phyloP scores from a whole-genome alignment of 1,284 basidiomycete species.

The Amylostereum chailletii region DNA sequence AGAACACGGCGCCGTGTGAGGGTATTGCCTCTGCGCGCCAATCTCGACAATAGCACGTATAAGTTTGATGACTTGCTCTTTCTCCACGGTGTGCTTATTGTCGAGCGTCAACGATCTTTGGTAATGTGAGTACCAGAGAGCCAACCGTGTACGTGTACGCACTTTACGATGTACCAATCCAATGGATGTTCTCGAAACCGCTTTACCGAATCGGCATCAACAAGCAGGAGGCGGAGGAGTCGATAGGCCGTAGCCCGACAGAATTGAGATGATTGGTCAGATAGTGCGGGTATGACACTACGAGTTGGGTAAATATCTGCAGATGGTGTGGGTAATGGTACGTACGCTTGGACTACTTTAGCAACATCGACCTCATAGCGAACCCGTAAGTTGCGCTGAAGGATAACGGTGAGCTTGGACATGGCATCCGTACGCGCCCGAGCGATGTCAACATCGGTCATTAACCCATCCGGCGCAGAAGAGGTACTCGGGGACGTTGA shows the following conservation, averaged over 20 bases:
- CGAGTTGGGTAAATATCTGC: conserved; percentile 6
- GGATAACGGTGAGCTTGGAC: conserved; percentile 56
- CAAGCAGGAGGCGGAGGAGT: conserved; percentile 74
- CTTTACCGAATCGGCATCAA: conserved; percentile 61
- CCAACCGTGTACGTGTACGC: conserved; percentile 14
- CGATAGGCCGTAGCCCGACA: conserved; percentile 83
- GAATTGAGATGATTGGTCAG: conserved; percentile 67
- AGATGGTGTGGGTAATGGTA: conserved; percentile 8
- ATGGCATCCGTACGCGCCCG: conserved; percentile 55
- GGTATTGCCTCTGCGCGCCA: conserved; percentile 46
- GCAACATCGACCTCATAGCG: conserved; percentile 66
- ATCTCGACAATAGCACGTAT: conserved; percentile 79
- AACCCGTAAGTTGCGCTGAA: conserved; percentile 73
- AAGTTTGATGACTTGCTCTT: conserved; percentile 91
- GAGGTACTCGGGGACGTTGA: conserved; percentile 31
- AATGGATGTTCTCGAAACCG: conserved; percentile 52
- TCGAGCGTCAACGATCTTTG: conserved; percentile 78
- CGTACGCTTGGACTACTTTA: conserved; percentile 69
- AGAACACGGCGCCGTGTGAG: conserved; percentile 29
- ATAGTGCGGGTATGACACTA: conserved; percentile 70
- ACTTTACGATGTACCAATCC: conserved; percentile 90
- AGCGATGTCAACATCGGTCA: conserved; percentile 40
- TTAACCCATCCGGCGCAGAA: conserved; percentile 22
- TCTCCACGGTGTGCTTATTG: conserved; percentile 76
- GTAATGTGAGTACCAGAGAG: conserved; percentile 1